Evolutionary conservation across 441 rosid species (phyloP), one percentile per base, ranked within the genome.

Genomic region (Jatropha multifida): DNA sequence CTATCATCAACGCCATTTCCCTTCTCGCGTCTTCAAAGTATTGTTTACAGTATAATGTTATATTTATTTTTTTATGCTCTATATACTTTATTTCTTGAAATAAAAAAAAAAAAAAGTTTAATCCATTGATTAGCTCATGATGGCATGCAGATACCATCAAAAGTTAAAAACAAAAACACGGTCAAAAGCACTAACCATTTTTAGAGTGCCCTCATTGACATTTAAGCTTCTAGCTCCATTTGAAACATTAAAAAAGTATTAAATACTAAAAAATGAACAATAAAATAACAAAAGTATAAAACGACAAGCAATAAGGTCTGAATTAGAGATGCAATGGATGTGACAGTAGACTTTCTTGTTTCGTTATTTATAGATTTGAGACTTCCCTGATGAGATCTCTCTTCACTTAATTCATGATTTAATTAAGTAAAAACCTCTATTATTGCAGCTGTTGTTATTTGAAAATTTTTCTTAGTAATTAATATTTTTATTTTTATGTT

Each of bases 321-420:
- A 74, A 66, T 69, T 71, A 32, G 75, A 87, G 93, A 85, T 81
- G 87, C 79, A 81, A 73, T 63, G 72, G 81, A 81, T 59, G 75
- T 72, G 87, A 78, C 70, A 71, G 81, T 79, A 76, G 84, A 76
- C 38, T 82, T 81, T 65, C 77, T 74, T 81, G 38, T 71, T 63
- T 71, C 55, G 44, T 59, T 72, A 27, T 20, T n/a, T 69, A 7
- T 58, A 56, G 27, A 37, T 65, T 23, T 20, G 27, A 40, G 0
- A 23, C 23, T 23, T 23, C 23, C 23, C 23, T 23, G 0, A 23
- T 23, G 26, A 2, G 59, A 17, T n/a, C 7, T 55, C 23, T 49
- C 8, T 51, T 60, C 11, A 44, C 41, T 20, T 38, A 14, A 42
- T 65, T 48, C n/a, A 5, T 18, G 23, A 37, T 60, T 60, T 49